Base-by-base conservation (phyloP, 2,329 filamentous ascomycete genomes). In the Fusarium piperis region DNA sequence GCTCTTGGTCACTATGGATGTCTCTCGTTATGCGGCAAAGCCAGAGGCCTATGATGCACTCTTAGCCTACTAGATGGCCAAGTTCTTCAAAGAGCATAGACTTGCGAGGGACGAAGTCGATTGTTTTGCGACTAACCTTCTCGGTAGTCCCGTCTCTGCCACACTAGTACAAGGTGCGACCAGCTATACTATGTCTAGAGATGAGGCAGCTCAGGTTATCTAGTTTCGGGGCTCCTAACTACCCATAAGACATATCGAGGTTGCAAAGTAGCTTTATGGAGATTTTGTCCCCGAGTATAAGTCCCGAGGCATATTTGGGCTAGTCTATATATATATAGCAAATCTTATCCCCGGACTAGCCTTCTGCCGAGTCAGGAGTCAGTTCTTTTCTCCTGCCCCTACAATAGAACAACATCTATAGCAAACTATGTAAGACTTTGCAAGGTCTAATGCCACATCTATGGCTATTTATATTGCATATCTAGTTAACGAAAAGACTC, bases 141-240 rank as follows among this genome's bases (percentile, higher is more conserved):
- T 64, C 4, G 26, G 63, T 16, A 33, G 64, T 51, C 68, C 51
- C 9, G 65, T 73, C 56, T 53, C 52, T 52, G 13, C 72, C 26
- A 72, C 65, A n/a, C 67, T 39, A 16, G 59, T 74, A 18, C 73
- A 76, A 44, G 72, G 72, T 33, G 65, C 16, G 46, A 56, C 15
- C 28, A 72, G 70, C 64, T 74, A 76, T 48, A 76, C 70, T 38
- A 67, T 74, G 56, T 32, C 15, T 39, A 13, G 9, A 38, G 35
- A 63, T 16, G 9, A 59, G 28, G 41, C 35, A 2, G 28, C 57
- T 18, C 60, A 67, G 20, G 53, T 70, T 16, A 68, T 74, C 53
- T 64, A 75, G 33, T 75, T 74, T 48, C 66, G 72, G 62, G 23
- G 23, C 23, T 23, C n/a, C 56, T 23, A 58, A 36, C 28, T 74